These are phyloP conservation scores for Citrullus colocynthis DNA, from an alignment of 306 rosid species.

Conservation along the genomic window DNA sequence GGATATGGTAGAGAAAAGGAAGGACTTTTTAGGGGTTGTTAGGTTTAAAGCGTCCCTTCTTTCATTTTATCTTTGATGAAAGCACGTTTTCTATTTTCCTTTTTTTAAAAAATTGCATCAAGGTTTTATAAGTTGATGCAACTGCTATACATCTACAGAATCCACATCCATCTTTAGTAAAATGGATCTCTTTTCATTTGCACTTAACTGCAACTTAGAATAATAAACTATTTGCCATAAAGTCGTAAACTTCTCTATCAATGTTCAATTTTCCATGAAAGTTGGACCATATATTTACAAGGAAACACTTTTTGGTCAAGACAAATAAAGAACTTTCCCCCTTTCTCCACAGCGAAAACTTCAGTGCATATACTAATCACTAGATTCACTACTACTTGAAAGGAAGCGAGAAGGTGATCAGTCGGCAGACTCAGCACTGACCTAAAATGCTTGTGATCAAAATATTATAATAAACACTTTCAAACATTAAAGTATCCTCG, in stretches of 20 bases:
- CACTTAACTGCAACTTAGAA: neutral
- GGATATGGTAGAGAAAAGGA: neutral
- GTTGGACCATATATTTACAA: neutral
- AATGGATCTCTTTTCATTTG: neutral
- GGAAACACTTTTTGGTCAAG: neutral
- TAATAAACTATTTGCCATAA: neutral
- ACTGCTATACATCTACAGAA: neutral
- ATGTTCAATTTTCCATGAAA: neutral
- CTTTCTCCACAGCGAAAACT: neutral
- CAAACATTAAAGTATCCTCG: neutral
- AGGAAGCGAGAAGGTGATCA: neutral
- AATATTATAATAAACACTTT: neutral
- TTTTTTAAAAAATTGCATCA: too few relatives aligned
- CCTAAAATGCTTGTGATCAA: neutral
- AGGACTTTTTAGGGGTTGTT: neutral
- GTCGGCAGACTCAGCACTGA: neutral
- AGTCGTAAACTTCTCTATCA: neutral
- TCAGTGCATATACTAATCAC: neutral
- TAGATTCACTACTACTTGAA: neutral
- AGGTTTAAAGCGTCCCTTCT: neutral
- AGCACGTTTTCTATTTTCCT: neutral
- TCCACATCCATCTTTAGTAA: neutral
- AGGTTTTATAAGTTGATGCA: neutral
- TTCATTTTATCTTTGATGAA: neutral
- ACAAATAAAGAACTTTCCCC: neutral